Evolutionary conservation across 1,284 basidiomycete genomes (phyloP), one percentile per base, ranked within the genome.

Genomic region (Ganoderma sinense): DNA sequence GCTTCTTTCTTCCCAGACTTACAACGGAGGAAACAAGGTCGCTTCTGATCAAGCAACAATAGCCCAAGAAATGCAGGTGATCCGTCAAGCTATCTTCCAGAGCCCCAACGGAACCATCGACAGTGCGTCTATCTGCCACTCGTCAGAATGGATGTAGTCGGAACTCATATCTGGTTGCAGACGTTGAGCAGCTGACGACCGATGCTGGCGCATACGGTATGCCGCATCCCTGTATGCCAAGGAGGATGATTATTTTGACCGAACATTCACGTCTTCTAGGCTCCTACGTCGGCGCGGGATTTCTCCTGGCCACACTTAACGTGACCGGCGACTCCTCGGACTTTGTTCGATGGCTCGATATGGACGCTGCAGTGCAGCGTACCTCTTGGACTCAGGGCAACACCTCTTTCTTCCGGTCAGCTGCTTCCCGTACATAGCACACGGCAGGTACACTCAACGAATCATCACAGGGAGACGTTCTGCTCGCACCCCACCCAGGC

Each of bases 21-120:
- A 93, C 78, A 91, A 91, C 75, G 92, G 92, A 33, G 91, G 91
- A 0, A 94, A 94, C 76, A 87, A 87, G 68, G 81, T 81, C 26
- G 78, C 85, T 1, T 84, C 79, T 8, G 84, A 90, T 62, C 84
- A 81, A 26, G 67, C 76, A 2, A 77, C 81, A 11, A 85, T 87
- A 69, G 86, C 87, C 2, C 72, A 81, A 62, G 82, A 83, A 23
- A 87, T 92, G 86, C 82, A 86, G 64, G 75, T 69, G 10, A 89
- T 89, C 62, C 87, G 90, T 14, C 80, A 87, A 62, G 78, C 82
- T 0, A 88, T 93, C 40, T 93, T 92, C 75, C 75, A 81, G 20
- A 89, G 87, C 70, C 71, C 85, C 1, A 87, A 80, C 31, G 92
- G 91, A 20, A 87, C 88, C 29, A 89, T 91, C 55, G 81, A 85